A percentile compares a stretch with the other conserved stretches of the same genome.
These are phyloP conservation scores for Mycena venus DNA, from an alignment of 768 basidiomycete genomes.

Conservation along the genomic window DNA sequence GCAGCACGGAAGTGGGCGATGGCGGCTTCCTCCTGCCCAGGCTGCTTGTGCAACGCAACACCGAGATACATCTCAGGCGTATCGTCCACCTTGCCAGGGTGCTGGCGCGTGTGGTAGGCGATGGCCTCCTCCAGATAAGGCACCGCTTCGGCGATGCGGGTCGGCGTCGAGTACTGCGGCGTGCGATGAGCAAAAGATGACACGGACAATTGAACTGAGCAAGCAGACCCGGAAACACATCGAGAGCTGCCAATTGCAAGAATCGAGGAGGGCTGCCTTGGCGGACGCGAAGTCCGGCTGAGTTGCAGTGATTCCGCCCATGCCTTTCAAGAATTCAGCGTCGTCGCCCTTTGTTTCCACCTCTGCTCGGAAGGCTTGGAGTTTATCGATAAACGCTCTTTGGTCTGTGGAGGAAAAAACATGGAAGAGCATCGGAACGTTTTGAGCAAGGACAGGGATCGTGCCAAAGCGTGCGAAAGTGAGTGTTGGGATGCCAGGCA, in stretches of 20 bases:
- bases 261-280: conserved; percentile 2
- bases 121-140: conserved; percentile 12
- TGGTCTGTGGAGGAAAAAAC: conserved; percentile 4
- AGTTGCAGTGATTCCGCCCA: background rate
- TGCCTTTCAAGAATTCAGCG: background rate
- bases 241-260: conserved; percentile 9
- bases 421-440: background rate
- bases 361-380: background rate
- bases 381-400: background rate
- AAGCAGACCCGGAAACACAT: background rate
- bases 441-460: background rate
- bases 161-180: conserved; percentile 21
- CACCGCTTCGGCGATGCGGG: conserved; percentile 23
- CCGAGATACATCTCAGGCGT: conserved; percentile 18
- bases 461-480: background rate
- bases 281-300: background rate
- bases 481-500: conserved; percentile 3
- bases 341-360: background rate
- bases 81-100: conserved; percentile 6
- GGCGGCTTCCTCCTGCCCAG: conserved; percentile 13
- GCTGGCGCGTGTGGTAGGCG: background rate
- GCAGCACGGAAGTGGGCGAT: conserved; percentile 5
- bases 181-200: background rate
- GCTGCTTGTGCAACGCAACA: conserved; percentile 18
- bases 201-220: background rate